These are phyloP conservation scores for Metschnikowia proteae DNA, from an alignment of 805 yeast species.

Conservation along the genomic window DNA sequence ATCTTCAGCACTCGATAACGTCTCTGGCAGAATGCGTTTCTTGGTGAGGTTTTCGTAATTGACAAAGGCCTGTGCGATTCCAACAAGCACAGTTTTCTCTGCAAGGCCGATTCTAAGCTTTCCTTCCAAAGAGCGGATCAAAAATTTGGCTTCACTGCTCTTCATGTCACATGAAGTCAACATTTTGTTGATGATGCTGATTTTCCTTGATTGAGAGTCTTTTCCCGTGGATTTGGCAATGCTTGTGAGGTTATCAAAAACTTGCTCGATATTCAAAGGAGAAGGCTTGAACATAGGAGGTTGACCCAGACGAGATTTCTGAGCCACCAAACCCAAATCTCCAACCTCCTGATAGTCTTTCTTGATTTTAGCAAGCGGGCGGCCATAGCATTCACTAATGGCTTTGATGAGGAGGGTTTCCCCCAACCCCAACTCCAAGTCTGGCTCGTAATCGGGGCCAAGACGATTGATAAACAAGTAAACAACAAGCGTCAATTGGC, in stretches of 20 bases:
- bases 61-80: constrained; percentile 79
- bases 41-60: constrained; percentile 45
- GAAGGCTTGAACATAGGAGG: constrained; percentile 92
- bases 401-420: constrained; percentile 87
- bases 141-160: constrained; percentile 73
- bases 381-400: constrained; percentile 84
- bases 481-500: constrained; percentile 63
- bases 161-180: constrained; percentile 78
- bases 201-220: constrained; percentile 76
- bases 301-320: constrained; percentile 76
- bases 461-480: constrained; percentile 83
- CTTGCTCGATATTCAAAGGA: constrained; percentile 67
- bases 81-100: constrained; percentile 82
- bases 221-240: constrained; percentile 79
- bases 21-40: constrained; percentile 35
- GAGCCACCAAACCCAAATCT: constrained; percentile 88
- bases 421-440: constrained; percentile 89
- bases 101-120: constrained; percentile 91
- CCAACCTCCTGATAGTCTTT: constrained; percentile 75
- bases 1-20: constrained; percentile 65
- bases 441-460: constrained; percentile 93
- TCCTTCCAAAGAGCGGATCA: constrained; percentile 88
- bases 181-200: constrained; percentile 75
- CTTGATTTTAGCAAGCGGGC: constrained; percentile 66
- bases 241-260: constrained; percentile 66